Conservation (phyloP, 2,329 filamentous ascomycete genomes). For the Fusarium graminum region DNA sequence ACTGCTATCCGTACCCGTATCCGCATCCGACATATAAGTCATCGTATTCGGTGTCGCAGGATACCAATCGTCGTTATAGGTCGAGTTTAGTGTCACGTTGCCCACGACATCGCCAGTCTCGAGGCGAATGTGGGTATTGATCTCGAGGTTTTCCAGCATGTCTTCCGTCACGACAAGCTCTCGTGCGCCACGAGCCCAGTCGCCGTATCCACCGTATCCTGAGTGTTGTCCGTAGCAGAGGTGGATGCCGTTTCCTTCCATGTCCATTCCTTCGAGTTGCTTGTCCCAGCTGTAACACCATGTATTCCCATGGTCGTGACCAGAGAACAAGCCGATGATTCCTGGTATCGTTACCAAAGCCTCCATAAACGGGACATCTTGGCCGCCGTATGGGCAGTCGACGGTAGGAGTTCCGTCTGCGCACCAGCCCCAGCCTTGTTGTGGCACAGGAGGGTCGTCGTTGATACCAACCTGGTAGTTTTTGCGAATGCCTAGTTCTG, state of each 20-base stretch:
- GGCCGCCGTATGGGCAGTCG: conserved; percentile 59
- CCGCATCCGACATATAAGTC: conserved; percentile 44
- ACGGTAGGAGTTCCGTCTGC: conserved; percentile 53
- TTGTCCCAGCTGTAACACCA: conserved; percentile 68
- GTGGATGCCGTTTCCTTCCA: conserved; percentile 60
- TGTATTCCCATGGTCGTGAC: conserved; percentile 74
- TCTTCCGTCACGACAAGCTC: conserved; percentile 65
- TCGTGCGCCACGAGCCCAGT: conserved; percentile 71
- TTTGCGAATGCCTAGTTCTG: conserved; percentile 52
- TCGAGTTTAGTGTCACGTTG: conserved; percentile 68
- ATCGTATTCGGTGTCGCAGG: conserved; percentile 57
- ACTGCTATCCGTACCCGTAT: neutral
- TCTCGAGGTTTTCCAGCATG: conserved; percentile 55
- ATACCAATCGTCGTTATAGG: conserved; percentile 70
- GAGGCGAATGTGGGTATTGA: conserved; percentile 72
- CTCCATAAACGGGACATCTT: conserved; percentile 73
- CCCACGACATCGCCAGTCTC: conserved; percentile 67
- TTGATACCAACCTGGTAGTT: conserved; percentile 61
- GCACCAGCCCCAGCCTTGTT: conserved; percentile 61
- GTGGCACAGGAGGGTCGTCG: conserved; percentile 57
- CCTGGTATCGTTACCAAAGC: conserved; percentile 68
- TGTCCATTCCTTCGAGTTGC: conserved; percentile 51
- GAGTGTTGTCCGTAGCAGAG: conserved; percentile 74
- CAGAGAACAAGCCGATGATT: conserved; percentile 70
- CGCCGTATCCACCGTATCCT: conserved; percentile 78